These are phyloP conservation scores for Pyricularia grisea DNA, from an alignment of 2,329 filamentous ascomycete species.

Conservation along the genomic window DNA sequence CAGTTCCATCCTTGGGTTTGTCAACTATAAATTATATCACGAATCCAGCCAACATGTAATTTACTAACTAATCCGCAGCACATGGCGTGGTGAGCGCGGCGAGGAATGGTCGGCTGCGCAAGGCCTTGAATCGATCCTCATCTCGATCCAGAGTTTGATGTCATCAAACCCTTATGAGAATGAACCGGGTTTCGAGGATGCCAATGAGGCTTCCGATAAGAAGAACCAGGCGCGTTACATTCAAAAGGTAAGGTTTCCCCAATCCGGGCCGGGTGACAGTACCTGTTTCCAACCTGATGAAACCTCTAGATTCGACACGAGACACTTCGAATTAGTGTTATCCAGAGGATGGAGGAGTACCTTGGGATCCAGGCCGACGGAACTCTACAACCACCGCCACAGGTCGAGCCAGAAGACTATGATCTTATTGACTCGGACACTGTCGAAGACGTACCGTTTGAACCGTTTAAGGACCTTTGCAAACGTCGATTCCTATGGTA, in stretches of 20 bases:
- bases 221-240: conserved; percentile 67
- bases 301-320: conserved; percentile 73
- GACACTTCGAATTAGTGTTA: conserved; percentile 74
- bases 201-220: conserved; percentile 58
- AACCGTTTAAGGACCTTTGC: conserved; percentile 83
- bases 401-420: conserved; percentile 25
- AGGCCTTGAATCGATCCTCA: conserved; percentile 83
- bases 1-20: conserved; percentile 75
- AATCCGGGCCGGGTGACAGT: not conserved
- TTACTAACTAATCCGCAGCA: conserved; percentile 43
- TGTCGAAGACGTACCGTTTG: conserved; percentile 53
- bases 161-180: conserved; percentile 91
- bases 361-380: conserved; percentile 53
- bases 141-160: conserved; percentile 96
- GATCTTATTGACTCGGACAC: conserved; percentile 39
- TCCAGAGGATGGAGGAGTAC: conserved; percentile 74
- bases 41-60: conserved; percentile 8
- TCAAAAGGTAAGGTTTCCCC: conserved; percentile 51
- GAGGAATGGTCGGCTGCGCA: conserved; percentile 97
- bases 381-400: conserved; percentile 23
- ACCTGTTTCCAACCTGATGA: conserved; percentile 6
- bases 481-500: conserved; percentile 96
- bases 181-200: conserved; percentile 84
- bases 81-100: conserved; percentile 82
- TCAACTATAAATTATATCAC: conserved; percentile 7